phyloP scores from a whole-genome alignment of 192 early-diverging fungal species.

The Coemansia sp. region DNA sequence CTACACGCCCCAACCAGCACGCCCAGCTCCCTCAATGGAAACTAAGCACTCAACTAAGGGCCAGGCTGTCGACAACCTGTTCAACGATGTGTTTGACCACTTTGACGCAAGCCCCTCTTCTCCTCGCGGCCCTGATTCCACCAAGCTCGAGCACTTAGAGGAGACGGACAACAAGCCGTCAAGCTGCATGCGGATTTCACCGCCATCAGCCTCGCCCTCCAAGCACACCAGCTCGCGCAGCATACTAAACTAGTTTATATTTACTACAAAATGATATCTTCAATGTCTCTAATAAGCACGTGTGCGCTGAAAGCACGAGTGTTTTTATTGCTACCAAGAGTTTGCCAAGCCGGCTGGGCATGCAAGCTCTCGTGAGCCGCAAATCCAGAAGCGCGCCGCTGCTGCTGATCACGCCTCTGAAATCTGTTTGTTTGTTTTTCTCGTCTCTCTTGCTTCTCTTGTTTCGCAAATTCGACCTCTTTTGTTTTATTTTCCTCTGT shows the following conservation, averaged over 20 bases:
- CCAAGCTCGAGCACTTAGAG: background rate
- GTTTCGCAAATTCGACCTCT: background rate
- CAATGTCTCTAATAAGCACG: too few relatives aligned
- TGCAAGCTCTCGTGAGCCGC: background rate
- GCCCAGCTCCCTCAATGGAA: background rate
- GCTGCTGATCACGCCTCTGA: background rate
- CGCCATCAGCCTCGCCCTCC: too few relatives aligned
- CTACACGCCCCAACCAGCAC: background rate
- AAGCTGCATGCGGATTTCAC: too few relatives aligned
- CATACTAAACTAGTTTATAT: background rate
- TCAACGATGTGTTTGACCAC: background rate
- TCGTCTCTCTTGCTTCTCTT: background rate
- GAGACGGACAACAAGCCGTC: background rate
- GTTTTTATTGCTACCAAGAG: background rate
- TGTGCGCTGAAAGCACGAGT: too few relatives aligned
- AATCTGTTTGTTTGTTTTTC: background rate
- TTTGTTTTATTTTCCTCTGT: background rate
- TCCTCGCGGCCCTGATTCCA: background rate
- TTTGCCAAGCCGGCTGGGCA: constrained; percentile 1
- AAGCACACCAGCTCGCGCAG: background rate
- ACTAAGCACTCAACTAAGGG: background rate
- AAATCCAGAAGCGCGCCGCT: too few relatives aligned
- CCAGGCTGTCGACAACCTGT: background rate
- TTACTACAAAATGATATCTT: too few relatives aligned
- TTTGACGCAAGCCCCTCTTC: background rate